Percentiles rank a stretch among this genome's conserved stretches.
Evolutionary conservation across 768 basidiomycete genomes (phyloP).

Genomic region (Butyriboletus loyo): DNA sequence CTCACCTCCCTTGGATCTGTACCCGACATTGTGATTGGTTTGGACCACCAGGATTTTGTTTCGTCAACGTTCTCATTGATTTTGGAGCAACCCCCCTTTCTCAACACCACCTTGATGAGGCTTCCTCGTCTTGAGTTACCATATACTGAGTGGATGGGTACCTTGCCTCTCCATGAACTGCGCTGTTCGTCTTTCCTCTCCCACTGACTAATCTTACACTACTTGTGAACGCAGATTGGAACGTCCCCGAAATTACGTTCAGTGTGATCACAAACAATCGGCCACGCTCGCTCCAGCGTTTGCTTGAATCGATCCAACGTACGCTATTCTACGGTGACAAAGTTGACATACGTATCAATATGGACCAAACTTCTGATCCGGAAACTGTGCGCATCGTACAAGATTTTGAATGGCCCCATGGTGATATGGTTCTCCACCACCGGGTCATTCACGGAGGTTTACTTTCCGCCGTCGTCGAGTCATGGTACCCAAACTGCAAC

Average conservation of each 20-base stretch:
- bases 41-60: conserved; percentile 30
- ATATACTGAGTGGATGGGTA: conserved; percentile 60
- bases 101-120: conserved; percentile 36
- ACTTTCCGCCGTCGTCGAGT: conserved; percentile 80
- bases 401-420: conserved; percentile 57
- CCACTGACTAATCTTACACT: not conserved
- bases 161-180: conserved; percentile 52
- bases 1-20: conserved; percentile 23
- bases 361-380: conserved; percentile 70
- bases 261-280: conserved; percentile 77
- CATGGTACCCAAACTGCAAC: conserved; percentile 78
- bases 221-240: conserved; percentile 57
- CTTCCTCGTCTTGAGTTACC: conserved; percentile 49
- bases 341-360: conserved; percentile 61
- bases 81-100: conserved; percentile 20
- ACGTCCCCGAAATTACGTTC: conserved; percentile 63
- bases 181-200: conserved; percentile 17
- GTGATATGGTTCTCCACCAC: conserved; percentile 59
- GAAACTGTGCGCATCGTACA: conserved; percentile 55
- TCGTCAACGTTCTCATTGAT: conserved; percentile 20
- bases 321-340: conserved; percentile 68
- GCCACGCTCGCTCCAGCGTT: conserved; percentile 63
- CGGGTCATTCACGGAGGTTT: conserved; percentile 78
- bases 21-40: conserved; percentile 35
- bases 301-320: conserved; percentile 56